Evolutionary conservation across 495 filamentous ascomycete species (phyloP), one percentile per base, ranked within the genome.

Genomic region (Neurospora pannonica): DNA sequence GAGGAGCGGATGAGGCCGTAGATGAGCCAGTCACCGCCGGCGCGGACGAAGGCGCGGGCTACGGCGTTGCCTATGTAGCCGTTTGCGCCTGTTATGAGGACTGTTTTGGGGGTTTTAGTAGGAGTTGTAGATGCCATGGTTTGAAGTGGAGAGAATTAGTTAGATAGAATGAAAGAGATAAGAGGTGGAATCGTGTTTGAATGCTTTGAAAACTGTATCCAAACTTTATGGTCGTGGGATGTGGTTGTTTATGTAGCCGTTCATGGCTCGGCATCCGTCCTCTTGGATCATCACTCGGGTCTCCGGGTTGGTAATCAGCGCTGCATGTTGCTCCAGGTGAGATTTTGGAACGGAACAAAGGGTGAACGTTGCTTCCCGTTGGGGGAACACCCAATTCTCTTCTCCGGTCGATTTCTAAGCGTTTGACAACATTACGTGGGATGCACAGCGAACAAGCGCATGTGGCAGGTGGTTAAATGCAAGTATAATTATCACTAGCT

Each of bases 51-150:
- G 28, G 83, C 81, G 36, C 79, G 78, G 73, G 80, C 77, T 2
- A 85, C 83, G 2, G 84, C 84, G 72, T 76, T 80, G 39, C 84
- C 84, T 43, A 85, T 82, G 76, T 84, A 85, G 2, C 83, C 84
- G 40, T 82, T 84, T 19, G 84, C 84, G 21, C 83, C 84, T 1
- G 82, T 85, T 46, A 85, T 78, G 13, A 85, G 80, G 37, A 81
- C 84, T 15, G 76, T 79, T 42, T 77, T 80, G 39, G 15, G 13
- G 5, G 38, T 15, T 17, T 42, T 17, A 15, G 39, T 42, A 5
- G 37, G 37, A 10, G 39, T 42, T 42, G 39, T 19, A 6, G 39
- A 42, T 5, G 39, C 5, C 39, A 19, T 42, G 39, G 15, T 42
- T 42, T 17, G 39, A 42, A 42, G 39, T 42, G 15, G 39, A 39